Evolutionary conservation across 2,329 filamentous ascomycete species (phyloP).

Genomic region (Phialophora verrucosa): DNA sequence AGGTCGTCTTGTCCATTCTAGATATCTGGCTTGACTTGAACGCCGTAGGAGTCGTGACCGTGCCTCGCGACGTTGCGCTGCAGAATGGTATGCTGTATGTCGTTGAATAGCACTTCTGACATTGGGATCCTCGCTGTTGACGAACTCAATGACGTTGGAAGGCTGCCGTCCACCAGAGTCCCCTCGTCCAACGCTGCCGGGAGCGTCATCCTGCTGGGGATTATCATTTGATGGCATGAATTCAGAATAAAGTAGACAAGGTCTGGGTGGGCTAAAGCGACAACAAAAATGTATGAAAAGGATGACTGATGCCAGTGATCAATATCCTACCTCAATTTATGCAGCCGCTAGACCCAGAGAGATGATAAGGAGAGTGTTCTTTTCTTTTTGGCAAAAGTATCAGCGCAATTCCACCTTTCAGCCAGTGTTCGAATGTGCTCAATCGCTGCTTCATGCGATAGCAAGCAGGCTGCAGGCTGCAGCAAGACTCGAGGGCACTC

Average conservation of each 20-base stretch:
- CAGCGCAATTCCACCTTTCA: neutral
- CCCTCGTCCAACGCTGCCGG: slow-evolving; percentile 14
- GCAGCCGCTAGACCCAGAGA: neutral
- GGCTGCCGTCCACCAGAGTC: slow-evolving; percentile 13
- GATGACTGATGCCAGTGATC: neutral
- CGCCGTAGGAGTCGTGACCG: slow-evolving; percentile 31
- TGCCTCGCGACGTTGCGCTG: slow-evolving; percentile 37
- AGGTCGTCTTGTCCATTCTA: slow-evolving; percentile 36
- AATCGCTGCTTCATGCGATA: neutral
- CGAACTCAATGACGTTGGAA: slow-evolving; percentile 35
- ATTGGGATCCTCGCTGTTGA: slow-evolving; percentile 38
- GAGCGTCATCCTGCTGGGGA: slow-evolving; percentile 22
- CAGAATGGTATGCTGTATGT: slow-evolving; percentile 38
- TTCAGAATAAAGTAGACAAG: slow-evolving; percentile 2
- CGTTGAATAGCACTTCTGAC: slow-evolving; percentile 39
- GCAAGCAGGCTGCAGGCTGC: neutral
- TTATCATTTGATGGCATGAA: slow-evolving; percentile 32
- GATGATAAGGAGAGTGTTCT: neutral
- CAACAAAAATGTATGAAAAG: neutral
- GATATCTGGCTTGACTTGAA: slow-evolving; percentile 32
- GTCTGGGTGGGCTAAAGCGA: neutral
- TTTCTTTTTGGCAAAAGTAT: neutral
- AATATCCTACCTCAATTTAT: slow-evolving; percentile 10
- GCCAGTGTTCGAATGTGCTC: neutral
- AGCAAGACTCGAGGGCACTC: neutral